A percentile compares a stretch with the other conserved stretches of the same genome.
phyloP scores from a whole-genome alignment of 441 rosid genomes.

The Populus hybrid region DNA sequence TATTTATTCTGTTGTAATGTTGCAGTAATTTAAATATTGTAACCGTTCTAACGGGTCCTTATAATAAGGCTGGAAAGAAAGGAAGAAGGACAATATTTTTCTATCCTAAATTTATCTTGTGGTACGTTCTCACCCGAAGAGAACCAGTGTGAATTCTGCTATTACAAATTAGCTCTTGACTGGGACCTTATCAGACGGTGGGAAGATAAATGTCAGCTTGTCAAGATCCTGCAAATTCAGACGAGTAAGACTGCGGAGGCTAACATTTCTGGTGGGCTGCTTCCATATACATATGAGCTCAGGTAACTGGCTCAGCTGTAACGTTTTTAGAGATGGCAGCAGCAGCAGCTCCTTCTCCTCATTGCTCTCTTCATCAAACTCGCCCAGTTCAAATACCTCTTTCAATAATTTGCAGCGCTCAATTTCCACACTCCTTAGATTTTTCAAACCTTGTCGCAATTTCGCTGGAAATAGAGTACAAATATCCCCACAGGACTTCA shows the following conservation, averaged over 20 bases:
- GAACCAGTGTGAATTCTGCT: no score
- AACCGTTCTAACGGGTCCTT: no score
- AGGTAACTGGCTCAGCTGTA: background rate
- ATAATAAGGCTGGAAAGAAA: no score
- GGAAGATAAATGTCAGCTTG: slow-evolving; percentile 4
- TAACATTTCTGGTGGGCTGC: background rate
- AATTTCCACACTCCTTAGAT: background rate
- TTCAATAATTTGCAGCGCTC: background rate
- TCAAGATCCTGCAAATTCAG: background rate
- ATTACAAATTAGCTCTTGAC: no score
- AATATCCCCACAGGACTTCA: no score
- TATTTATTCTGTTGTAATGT: no score
- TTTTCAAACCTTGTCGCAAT: background rate
- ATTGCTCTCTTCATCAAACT: background rate
- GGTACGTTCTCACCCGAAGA: no score
- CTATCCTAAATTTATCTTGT: no score
- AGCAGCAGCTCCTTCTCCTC: no score
- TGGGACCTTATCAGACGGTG: background rate
- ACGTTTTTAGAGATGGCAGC: background rate
- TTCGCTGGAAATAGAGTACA: background rate
- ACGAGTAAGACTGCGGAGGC: slow-evolving; percentile 9
- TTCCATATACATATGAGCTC: slow-evolving; percentile 13
- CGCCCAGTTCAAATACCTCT: slow-evolving; percentile 8
- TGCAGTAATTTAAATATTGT: no score
- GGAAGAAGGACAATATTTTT: no score